A percentile compares a stretch with the other conserved stretches of the same genome.
phyloP scores from a whole-genome alignment of 148 eudicot species.

The Arctostaphylos glauca region DNA sequence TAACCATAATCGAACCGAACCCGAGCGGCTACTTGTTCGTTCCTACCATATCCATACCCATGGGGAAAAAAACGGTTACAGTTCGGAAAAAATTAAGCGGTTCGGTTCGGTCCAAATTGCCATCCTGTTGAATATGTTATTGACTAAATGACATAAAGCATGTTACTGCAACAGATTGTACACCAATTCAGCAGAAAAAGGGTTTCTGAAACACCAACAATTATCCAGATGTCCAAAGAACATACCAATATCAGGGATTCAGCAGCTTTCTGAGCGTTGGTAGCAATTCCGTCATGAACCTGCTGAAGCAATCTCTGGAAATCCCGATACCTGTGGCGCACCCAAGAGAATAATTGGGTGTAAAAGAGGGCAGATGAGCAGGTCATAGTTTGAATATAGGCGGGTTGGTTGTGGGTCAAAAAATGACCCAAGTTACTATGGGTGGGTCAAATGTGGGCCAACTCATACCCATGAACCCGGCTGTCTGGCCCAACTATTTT shows the following conservation, averaged over 20 bases:
- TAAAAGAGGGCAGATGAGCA: slow-evolving; percentile 1
- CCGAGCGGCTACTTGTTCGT: too few species aligned
- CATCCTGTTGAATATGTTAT: background rate
- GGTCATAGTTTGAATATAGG: background rate
- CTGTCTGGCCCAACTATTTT: background rate
- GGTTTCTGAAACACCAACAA: background rate
- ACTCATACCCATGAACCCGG: background rate
- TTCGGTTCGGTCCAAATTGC: too few species aligned
- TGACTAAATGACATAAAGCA: background rate
- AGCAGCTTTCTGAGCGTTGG: slow-evolving; percentile 74
- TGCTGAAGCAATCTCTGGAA: slow-evolving; percentile 83
- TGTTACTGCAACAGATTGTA: background rate
- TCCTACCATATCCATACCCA: too few species aligned
- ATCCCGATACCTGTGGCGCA: slow-evolving; percentile 73
- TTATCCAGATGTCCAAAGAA: slow-evolving; percentile 9
- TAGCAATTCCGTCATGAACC: slow-evolving; percentile 54
- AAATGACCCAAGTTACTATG: background rate
- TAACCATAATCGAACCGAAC: too few species aligned
- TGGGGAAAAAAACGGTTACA: too few species aligned
- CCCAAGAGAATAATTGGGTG: background rate
- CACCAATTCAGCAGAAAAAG: background rate
- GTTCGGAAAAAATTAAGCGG: too few species aligned
- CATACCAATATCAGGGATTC: slow-evolving; percentile 79
- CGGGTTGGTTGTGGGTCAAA: background rate
- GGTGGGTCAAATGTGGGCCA: background rate